Evolutionary conservation across 1,284 basidiomycete species (phyloP), one percentile per base, ranked within the genome.

Genomic region (Grifola frondosa): DNA sequence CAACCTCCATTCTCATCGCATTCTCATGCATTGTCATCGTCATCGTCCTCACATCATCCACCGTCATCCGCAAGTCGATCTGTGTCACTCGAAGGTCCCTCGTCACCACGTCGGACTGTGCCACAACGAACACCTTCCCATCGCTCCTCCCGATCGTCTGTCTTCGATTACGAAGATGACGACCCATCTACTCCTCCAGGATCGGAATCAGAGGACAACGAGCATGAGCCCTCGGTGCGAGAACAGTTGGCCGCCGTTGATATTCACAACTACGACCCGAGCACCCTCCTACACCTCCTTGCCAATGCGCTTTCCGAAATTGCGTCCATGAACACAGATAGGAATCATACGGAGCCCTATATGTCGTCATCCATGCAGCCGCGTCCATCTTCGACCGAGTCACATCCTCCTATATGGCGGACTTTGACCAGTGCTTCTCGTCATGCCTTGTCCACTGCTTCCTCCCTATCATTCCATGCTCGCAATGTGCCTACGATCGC

Each of bases 401-500:
- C 56, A 51, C 58, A 54, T 62, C 61, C 63, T 65, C 75, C 77
- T 28, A 66, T 85, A 33, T 87, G 81, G 82, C 68, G 66, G 35
- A 73, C 78, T 28, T 77, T 84, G 44, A 89, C 88, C 22, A 82
- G 87, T 3, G 94, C 95, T 1, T 92, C 92, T 2, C 78, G 84
- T 39, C 69, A 75, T 5, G 84, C 92, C 1, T 77, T 97, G 29
- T 88, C 88, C 8, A 85, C 88, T 2, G 84, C 89, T 2, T 88
- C 91, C 17, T 84, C 90, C 0, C 80, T 97, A 24, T 90, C 91
- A 32, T 98, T 98, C 64, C 95, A 98, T 64, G 96, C 96, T 0
- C 82, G 96, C 21, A 96, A 97, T 64, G 80, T 98, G 22, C 96
- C 96, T 8, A 90, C 90, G 24, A 98, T 99, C 62, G 80, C 88